Conservation (phyloP, 2,329 filamentous ascomycete species). For the Claviceps sorghi region DNA sequence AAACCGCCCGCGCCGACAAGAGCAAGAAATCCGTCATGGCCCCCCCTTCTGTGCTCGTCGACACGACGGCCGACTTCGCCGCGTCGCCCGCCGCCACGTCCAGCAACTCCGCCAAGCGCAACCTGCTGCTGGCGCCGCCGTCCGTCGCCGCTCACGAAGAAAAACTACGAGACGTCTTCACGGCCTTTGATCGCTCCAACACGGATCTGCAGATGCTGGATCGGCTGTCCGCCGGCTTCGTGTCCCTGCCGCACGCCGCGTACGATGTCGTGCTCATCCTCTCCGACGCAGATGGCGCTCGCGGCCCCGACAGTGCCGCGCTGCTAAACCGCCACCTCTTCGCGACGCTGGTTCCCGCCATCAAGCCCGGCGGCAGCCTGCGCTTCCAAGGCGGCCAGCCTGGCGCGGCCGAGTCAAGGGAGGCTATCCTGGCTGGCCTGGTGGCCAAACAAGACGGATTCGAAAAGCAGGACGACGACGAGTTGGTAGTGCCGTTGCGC, state of each 20-base stretch:
- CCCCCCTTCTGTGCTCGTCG: conserved; percentile 38
- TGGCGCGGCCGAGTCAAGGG: conserved; percentile 39
- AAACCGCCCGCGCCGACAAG: too few species aligned
- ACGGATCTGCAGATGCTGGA: conserved; percentile 98
- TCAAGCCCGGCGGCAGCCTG: conserved; percentile 55
- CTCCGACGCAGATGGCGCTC: conserved; percentile 56
- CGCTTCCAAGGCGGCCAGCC: conserved; percentile 53
- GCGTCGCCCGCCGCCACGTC: conserved; percentile 16
- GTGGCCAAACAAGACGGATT: conserved; percentile 50
- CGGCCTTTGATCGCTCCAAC: conserved; percentile 54
- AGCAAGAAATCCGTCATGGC: conserved; percentile 24
- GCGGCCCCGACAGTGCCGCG: conserved; percentile 40
- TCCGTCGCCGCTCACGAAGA: conserved; percentile 78
- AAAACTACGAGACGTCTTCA: conserved; percentile 55
- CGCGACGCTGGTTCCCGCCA: conserved; percentile 49
- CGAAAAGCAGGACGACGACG: conserved; percentile 53
- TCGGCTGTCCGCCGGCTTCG: conserved; percentile 68
- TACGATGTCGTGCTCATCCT: conserved; percentile 81
- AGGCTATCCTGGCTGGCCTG: conserved; percentile 74
- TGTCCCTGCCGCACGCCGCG: conserved; percentile 56
- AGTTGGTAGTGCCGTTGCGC: conserved; percentile 40
- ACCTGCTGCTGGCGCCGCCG: conserved; percentile 77
- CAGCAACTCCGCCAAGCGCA: conserved; percentile 32
- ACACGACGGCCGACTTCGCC: conserved; percentile 40
- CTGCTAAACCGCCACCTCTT: conserved; percentile 57